Conservation (phyloP, 139 green algal genomes). For the Yamagishiella unicocca region DNA sequence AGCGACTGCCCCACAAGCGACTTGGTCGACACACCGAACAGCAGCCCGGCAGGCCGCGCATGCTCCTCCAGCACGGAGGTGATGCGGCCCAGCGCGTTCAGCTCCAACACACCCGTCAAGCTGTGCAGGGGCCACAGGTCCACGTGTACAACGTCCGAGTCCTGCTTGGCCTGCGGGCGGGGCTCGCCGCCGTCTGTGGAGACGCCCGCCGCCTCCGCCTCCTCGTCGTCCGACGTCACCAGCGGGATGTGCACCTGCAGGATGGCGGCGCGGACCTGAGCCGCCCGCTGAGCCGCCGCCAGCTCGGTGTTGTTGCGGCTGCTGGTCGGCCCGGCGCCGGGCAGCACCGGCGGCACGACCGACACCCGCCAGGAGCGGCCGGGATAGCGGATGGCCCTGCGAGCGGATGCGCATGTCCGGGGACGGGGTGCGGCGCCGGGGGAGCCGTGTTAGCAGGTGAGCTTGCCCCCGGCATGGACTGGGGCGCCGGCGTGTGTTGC, state of each 20-base stretch:
- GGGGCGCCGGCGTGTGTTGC: no score
- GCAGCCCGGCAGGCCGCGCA: constrained; percentile 19
- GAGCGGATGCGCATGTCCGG: not conserved
- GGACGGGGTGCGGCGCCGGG: not conserved
- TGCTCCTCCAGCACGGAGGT: constrained; percentile 21
- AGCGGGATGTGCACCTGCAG: not conserved
- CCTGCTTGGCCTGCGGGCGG: no score
- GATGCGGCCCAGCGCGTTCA: constrained; percentile 2
- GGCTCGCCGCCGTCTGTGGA: not conserved
- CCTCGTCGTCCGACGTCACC: not conserved
- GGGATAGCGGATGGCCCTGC: not conserved
- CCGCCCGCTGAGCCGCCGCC: constrained; percentile 4
- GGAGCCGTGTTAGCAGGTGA: no score
- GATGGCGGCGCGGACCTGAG: not conserved
- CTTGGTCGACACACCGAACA: not conserved
- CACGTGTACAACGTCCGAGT: not conserved
- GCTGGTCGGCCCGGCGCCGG: not conserved
- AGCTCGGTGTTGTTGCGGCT: not conserved
- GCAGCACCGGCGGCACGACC: not conserved
- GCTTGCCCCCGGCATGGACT: no score
- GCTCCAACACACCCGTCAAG: constrained; percentile 5
- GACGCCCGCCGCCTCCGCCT: not conserved
- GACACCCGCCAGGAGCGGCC: constrained; percentile 23
- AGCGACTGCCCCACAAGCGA: not conserved
- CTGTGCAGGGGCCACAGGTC: constrained; percentile 19